Conservation (phyloP, 192 early-diverging fungal species). For the Entomortierella lignicola region DNA sequence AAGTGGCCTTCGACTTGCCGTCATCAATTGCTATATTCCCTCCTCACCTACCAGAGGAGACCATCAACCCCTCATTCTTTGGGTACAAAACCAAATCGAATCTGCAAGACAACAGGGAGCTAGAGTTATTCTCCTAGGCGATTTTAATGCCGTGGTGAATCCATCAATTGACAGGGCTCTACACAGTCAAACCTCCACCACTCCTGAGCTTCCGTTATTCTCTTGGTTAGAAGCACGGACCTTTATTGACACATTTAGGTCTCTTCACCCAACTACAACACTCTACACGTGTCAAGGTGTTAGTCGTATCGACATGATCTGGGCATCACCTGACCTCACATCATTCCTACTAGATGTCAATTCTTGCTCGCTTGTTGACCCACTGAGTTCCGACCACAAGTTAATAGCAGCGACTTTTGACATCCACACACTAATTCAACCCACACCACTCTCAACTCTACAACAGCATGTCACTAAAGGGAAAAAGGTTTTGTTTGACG, state of each 20-base stretch:
- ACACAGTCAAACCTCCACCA: neutral
- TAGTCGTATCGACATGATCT: constrained; percentile 15
- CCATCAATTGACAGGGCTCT: constrained; percentile 6
- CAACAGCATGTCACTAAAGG: neutral
- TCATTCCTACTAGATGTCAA: neutral
- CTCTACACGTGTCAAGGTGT: neutral
- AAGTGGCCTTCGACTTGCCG: neutral
- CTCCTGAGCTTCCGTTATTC: constrained; percentile 8
- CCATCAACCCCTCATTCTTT: neutral
- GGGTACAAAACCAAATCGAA: constrained; percentile 3
- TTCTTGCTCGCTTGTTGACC: neutral
- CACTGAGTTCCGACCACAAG: constrained; percentile 8
- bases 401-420: neutral
- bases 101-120: neutral
- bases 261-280: neutral
- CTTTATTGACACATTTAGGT: constrained; percentile 11
- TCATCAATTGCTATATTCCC: constrained; percentile 21
- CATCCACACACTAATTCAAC: neutral
- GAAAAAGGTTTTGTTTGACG: neutral
- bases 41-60: neutral
- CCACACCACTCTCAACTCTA: neutral
- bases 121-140: constrained; percentile 7
- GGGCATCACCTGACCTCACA: neutral
- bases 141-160: constrained; percentile 23
- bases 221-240: neutral